Conservation (phyloP, 1,284 basidiomycete genomes). For the Cryptococcus sp. region DNA sequence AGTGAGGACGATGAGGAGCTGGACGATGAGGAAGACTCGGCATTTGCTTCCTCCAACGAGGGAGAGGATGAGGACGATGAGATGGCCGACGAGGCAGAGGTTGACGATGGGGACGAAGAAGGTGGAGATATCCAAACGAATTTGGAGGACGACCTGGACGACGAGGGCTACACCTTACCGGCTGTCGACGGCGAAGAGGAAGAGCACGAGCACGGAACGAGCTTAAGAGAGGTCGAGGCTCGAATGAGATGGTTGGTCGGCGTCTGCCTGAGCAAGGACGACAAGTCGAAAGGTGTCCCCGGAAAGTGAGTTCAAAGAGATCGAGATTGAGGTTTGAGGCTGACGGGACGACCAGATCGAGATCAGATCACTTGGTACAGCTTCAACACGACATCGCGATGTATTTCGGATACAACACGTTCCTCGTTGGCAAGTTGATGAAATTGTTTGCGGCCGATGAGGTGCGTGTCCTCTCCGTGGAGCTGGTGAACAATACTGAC, state of each 20-base stretch:
- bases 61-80: conserved; percentile 59
- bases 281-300: conserved; percentile 55
- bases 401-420: conserved; percentile 98
- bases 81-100: conserved; percentile 50
- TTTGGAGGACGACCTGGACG: conserved; percentile 61
- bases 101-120: conserved; percentile 45
- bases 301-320: conserved; percentile 64
- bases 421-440: conserved; percentile 92
- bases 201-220: conserved; percentile 68
- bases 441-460: conserved; percentile 90
- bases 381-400: conserved; percentile 83
- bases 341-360: conserved; percentile 60
- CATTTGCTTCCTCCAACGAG: conserved; percentile 44
- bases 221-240: conserved; percentile 78
- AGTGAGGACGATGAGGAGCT: conserved; percentile 57
- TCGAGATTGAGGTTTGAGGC: conserved; percentile 21
- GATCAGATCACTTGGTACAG: conserved; percentile 88
- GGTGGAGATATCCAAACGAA: conserved; percentile 55
- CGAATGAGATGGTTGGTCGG: conserved; percentile 86
- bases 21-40: conserved; percentile 58
- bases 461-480: conserved; percentile 56
- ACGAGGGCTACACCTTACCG: conserved; percentile 74
- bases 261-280: conserved; percentile 73
- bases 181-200: conserved; percentile 79
- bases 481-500: neutral